A percentile compares a stretch with the other conserved stretches of the same genome.
Evolutionary conservation across 1,284 basidiomycete species (phyloP).

Genomic region (Austroboletus novae-zelandiae): DNA sequence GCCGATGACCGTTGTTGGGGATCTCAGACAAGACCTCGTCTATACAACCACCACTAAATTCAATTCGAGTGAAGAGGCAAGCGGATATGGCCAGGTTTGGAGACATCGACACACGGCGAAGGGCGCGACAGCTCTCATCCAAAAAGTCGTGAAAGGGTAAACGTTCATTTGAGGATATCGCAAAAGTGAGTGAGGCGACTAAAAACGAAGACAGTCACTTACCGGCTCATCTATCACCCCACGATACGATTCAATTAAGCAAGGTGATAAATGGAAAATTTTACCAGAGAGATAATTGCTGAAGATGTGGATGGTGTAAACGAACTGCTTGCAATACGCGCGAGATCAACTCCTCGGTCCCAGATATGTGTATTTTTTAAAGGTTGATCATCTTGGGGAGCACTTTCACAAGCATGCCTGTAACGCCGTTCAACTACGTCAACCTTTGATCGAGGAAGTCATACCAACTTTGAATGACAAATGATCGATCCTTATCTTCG

Average conservation of each 20-base stretch:
- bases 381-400: conserved; percentile 60
- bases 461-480: neutral
- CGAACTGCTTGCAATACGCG: conserved; percentile 54
- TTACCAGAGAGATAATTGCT: conserved; percentile 54
- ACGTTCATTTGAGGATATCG: conserved; percentile 35
- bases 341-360: conserved; percentile 50
- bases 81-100: conserved; percentile 49
- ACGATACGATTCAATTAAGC: conserved; percentile 2
- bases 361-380: conserved; percentile 58
- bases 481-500: neutral
- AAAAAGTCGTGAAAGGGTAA: conserved; percentile 38
- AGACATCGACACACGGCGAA: conserved; percentile 56
- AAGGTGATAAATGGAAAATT: conserved; percentile 9
- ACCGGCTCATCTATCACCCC: conserved; percentile 48
- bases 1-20: conserved; percentile 56
- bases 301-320: conserved; percentile 45
- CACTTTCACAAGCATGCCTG: conserved; percentile 67
- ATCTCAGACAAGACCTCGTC: conserved; percentile 55
- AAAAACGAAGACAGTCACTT: conserved; percentile 52
- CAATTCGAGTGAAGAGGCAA: conserved; percentile 60
- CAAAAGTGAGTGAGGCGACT: conserved; percentile 54
- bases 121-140: conserved; percentile 48
- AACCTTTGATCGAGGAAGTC: neutral
- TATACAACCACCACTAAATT: conserved; percentile 57
- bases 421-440: neutral